Base-by-base conservation (phyloP, 2,329 filamentous ascomycete genomes). In the Huntiella savannae region DNA sequence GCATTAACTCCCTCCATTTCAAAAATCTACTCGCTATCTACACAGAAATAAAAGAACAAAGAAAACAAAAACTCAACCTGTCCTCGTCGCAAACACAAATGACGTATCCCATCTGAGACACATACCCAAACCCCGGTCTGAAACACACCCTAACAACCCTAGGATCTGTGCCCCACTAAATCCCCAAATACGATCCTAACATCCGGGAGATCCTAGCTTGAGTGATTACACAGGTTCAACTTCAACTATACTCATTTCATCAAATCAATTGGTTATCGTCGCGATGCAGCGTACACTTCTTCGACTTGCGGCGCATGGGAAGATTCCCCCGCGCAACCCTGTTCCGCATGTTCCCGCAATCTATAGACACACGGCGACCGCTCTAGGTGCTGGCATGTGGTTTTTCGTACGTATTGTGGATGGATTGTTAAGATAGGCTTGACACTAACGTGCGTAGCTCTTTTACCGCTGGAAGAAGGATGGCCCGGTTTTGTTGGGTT, bases 391-490 rank as follows among this genome's bases (percentile, higher is more conserved):
- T 47, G 83, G 82, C 66, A 98, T 96, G 91, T 98, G 91, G 91
- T 96, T 98, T 67, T 98, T 91, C 63, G 87, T 96, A 75, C 59
- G 81, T n/a, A n/a, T 22, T 13, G 2, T 43, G 34, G 33, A 35
- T 35, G 33, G 4, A 6, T 15, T 36, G 5, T 36, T 15, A 10
- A 28, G 5, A 28, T 28, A 28, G 8, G 5, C 22, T 10, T 28
- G 11, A 40, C 3, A 5, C 36, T 40, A 17, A 35, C 10, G 32
- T n/a, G 5, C 22, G 5, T 37, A 94, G 87, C 67, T 95, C 60
- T 86, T 95, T 78, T 96, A 95, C 69, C 77, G 91, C 58, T 85
- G 86, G 57, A 93, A 88, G 76, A 82, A 95, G 69, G 91, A 98
- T 58, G 87, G 87, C 47, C 72, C 88, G 17, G 88, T 77, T 46